Evolutionary conservation across 2,329 filamentous ascomycete species (phyloP).

Genomic region (Diplocarpon rosae): DNA sequence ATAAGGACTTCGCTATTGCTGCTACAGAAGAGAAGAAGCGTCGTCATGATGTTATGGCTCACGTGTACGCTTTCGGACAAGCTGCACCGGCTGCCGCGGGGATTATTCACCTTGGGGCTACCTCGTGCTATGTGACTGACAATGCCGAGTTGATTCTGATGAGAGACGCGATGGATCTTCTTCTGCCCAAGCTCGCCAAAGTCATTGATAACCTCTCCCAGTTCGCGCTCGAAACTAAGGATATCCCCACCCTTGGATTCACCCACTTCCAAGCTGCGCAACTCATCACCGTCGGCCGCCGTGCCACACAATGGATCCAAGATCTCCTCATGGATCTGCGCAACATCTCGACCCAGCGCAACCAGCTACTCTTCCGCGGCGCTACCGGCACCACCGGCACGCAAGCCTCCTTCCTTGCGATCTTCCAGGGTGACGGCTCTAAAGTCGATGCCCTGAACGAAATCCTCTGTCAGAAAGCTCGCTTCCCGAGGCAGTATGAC

Average conservation of each 20-base stretch:
- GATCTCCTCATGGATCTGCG: slow-evolving; percentile 50
- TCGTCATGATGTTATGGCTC: slow-evolving; percentile 50
- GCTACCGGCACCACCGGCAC: slow-evolving; percentile 52
- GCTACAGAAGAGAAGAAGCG: slow-evolving; percentile 65
- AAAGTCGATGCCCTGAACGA: slow-evolving; percentile 46
- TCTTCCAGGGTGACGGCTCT: slow-evolving; percentile 37
- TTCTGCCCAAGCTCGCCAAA: slow-evolving; percentile 67
- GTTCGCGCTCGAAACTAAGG: slow-evolving; percentile 66
- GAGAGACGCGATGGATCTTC: slow-evolving; percentile 44
- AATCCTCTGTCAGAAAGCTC: slow-evolving; percentile 42
- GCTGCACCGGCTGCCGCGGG: slow-evolving; percentile 61
- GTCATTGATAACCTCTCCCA: slow-evolving; percentile 62
- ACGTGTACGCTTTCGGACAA: slow-evolving; percentile 64
- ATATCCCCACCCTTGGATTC: slow-evolving; percentile 58
- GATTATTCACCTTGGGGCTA: slow-evolving; percentile 60
- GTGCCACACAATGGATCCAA: slow-evolving; percentile 50
- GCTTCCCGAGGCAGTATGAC: slow-evolving; percentile 38
- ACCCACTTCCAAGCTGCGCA: slow-evolving; percentile 14
- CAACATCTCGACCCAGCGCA: slow-evolving; percentile 46
- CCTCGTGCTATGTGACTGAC: slow-evolving; percentile 29
- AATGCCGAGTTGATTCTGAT: slow-evolving; percentile 72
- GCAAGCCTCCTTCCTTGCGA: slow-evolving; percentile 28
- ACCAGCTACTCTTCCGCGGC: slow-evolving; percentile 52
- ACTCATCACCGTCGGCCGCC: slow-evolving; percentile 27
- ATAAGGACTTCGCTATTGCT: slow-evolving; percentile 66